These are phyloP conservation scores for Rhodotorula sp. DNA, from an alignment of 1,284 basidiomycete genomes.

Conservation along the genomic window DNA sequence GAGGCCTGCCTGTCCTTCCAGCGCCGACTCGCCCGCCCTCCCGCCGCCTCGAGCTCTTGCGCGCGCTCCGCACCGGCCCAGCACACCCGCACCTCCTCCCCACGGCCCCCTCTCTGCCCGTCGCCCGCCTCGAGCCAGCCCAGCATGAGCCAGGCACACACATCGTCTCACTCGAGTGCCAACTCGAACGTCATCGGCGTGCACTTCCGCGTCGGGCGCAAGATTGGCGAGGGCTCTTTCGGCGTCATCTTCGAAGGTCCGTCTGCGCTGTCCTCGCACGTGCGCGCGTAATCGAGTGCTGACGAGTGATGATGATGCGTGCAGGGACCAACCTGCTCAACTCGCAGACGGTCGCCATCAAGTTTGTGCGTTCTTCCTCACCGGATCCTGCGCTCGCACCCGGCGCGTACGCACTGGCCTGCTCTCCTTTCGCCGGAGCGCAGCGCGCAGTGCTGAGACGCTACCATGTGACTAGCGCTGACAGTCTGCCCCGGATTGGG, in stretches of 20 bases:
- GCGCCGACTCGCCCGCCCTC: background rate
- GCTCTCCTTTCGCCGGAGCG: background rate
- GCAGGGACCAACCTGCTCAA: conserved; percentile 90
- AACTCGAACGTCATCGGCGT: conserved; percentile 60
- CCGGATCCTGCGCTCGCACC: background rate
- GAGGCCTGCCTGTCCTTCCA: too few species aligned
- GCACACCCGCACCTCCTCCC: background rate
- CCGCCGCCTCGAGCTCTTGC: too few species aligned
- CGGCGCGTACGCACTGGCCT: background rate
- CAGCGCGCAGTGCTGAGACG: background rate
- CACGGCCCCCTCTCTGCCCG: background rate
- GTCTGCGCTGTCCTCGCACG: conserved; percentile 33
- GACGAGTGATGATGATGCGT: background rate
- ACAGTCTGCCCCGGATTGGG: background rate
- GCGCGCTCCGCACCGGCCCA: background rate
- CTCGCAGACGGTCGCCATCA: conserved; percentile 94
- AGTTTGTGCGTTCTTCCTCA: conserved; percentile 74
- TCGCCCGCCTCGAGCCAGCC: background rate
- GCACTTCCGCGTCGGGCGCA: conserved; percentile 82
- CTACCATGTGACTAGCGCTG: background rate
- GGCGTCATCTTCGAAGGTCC: conserved; percentile 94
- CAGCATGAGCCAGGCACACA: conserved; percentile 5
- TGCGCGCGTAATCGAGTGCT: background rate
- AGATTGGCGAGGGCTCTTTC: conserved; percentile 76
- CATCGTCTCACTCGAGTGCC: conserved; percentile 2